Percentiles rank a stretch among this genome's conserved stretches.
phyloP scores from a whole-genome alignment of 148 eudicot genomes.

The Cornus suecica region DNA sequence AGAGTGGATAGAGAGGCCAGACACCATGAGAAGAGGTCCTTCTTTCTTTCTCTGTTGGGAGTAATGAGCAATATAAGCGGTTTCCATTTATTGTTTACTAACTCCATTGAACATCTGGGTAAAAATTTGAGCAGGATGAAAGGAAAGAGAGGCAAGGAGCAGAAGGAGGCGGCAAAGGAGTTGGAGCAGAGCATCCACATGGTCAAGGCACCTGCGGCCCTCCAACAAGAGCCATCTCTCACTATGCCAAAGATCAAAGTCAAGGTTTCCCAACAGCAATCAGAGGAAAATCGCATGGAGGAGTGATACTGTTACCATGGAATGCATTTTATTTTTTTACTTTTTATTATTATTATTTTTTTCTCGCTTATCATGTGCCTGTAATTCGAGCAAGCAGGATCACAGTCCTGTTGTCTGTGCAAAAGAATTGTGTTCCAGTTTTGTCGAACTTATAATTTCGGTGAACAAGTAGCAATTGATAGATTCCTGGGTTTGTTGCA shows the following conservation, averaged over 20 bases:
- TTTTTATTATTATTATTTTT: too few relatives aligned
- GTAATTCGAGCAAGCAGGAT: neutral
- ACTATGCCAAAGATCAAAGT: slow-evolving; percentile 54
- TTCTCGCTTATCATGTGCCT: neutral
- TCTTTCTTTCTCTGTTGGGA: neutral
- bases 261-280: slow-evolving; percentile 37
- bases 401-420: neutral
- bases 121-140: slow-evolving; percentile 46
- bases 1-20: slow-evolving; percentile 35
- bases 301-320: slow-evolving; percentile 39
- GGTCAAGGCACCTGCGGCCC: slow-evolving; percentile 54
- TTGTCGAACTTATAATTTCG: neutral
- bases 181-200: slow-evolving; percentile 45
- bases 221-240: slow-evolving; percentile 37
- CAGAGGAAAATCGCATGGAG: slow-evolving; percentile 63
- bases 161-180: slow-evolving; percentile 29
- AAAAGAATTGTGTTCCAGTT: neutral
- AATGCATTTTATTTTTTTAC: too few relatives aligned
- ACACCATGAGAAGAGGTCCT: slow-evolving; percentile 54
- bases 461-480: neutral
- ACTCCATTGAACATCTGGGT: neutral
- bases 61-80: neutral
- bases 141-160: slow-evolving; percentile 32
- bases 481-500: neutral
- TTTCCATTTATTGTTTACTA: neutral